These are phyloP conservation scores for Paraconiothyrium sp. DNA, from an alignment of 2,329 filamentous ascomycete genomes.

Conservation along the genomic window DNA sequence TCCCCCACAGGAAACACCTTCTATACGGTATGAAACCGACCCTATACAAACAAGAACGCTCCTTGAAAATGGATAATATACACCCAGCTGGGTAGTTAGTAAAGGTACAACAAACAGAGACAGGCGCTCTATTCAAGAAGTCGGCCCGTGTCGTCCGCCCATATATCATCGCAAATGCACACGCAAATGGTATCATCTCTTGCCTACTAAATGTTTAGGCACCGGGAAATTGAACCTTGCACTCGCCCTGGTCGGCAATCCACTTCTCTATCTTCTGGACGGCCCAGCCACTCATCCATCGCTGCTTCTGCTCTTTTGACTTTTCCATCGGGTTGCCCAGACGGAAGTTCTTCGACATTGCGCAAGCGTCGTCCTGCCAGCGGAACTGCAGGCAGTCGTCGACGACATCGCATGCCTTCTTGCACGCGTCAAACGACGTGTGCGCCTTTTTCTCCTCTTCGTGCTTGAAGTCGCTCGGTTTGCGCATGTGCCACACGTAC, in stretches of 20 bases:
- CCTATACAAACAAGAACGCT: constrained; percentile 1
- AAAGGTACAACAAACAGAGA: not conserved
- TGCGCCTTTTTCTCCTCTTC: constrained; percentile 12
- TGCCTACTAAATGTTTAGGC: not conserved
- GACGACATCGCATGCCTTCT: constrained; percentile 12
- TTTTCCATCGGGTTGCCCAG: constrained; percentile 15
- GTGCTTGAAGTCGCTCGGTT: constrained; percentile 7
- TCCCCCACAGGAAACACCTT: not conserved
- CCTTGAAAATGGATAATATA: not conserved
- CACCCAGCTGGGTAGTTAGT: not conserved
- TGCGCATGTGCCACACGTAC: constrained; percentile 12
- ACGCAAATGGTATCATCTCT: not conserved
- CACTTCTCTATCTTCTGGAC: constrained; percentile 72
- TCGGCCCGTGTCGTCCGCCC: not conserved
- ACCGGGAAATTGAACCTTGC: constrained; percentile 8
- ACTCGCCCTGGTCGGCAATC: constrained; percentile 51
- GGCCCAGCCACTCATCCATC: constrained; percentile 65
- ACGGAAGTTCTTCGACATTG: constrained; percentile 13
- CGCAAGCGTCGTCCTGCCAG: constrained; percentile 15
- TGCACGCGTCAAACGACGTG: constrained; percentile 9
- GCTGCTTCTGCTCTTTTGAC: constrained; percentile 4
- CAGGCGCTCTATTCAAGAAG: not conserved
- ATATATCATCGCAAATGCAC: not conserved
- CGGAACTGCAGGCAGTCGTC: constrained; percentile 14
- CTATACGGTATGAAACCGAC: not conserved